These are phyloP conservation scores for Aspergillus udagawae DNA, from an alignment of 2,329 filamentous ascomycete genomes.

Conservation along the genomic window DNA sequence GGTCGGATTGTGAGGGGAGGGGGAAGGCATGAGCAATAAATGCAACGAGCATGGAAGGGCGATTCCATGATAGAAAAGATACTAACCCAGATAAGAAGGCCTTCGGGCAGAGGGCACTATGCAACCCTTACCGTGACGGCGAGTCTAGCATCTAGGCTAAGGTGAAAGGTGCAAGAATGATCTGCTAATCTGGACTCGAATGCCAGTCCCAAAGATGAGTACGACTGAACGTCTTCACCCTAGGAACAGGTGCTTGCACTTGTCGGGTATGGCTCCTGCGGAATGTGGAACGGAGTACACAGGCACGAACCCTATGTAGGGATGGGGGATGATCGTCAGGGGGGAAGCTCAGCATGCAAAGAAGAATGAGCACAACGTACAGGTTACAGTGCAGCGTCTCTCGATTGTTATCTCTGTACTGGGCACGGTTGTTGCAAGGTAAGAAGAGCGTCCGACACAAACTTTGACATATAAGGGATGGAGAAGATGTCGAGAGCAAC, in stretches of 20 bases:
- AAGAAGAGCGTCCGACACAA: slow-evolving; percentile 19
- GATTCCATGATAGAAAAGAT: slow-evolving; percentile 25
- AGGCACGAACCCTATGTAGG: slow-evolving; percentile 40
- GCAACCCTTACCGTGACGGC: slow-evolving; percentile 42
- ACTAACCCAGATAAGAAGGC: slow-evolving; percentile 41
- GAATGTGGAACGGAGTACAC: slow-evolving; percentile 35
- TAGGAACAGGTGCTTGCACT: slow-evolving; percentile 31
- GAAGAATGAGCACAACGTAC: slow-evolving; percentile 31
- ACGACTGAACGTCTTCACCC: slow-evolving; percentile 48
- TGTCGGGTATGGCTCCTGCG: slow-evolving; percentile 30
- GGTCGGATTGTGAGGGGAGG: slow-evolving; percentile 8
- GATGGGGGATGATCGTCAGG: slow-evolving; percentile 35
- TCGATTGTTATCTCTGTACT: slow-evolving; percentile 22
- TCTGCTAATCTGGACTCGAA: slow-evolving; percentile 33
- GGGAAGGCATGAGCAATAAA: slow-evolving; percentile 6
- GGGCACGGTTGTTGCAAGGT: slow-evolving; percentile 18
- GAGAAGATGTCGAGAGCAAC: slow-evolving; percentile 20
- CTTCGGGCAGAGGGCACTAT: slow-evolving; percentile 38
- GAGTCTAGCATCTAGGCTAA: slow-evolving; percentile 44
- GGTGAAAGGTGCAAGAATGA: slow-evolving; percentile 37
- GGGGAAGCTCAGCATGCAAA: slow-evolving; percentile 29
- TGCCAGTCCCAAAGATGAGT: slow-evolving; percentile 37
- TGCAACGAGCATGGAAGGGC: slow-evolving; percentile 13
- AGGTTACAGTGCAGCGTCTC: slow-evolving; percentile 29
- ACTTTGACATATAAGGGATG: slow-evolving; percentile 25